Base-by-base conservation (phyloP, 129 eudicot species). In the Chrysanthemum seticuspe region DNA sequence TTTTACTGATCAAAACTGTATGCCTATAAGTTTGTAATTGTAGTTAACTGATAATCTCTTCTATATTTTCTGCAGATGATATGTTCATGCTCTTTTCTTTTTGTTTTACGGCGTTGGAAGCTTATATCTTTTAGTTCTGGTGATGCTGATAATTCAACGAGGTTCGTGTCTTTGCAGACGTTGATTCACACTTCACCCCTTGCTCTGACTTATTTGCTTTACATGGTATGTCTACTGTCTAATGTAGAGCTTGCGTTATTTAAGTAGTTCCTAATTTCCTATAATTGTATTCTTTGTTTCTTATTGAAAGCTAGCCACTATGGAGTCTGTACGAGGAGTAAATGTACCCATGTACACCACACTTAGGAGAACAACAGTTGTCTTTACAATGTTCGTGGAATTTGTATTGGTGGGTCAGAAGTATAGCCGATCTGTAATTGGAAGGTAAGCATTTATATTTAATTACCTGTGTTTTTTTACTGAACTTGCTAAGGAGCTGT, bases 261-360 rank as follows among this genome's bases (percentile, higher is more conserved):
- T 31, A 45, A 5, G 4, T 44, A 5, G 40, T 70, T 10, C n/a
- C 78, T 85, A 62, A 5, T 36, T 70, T 10, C 12, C 78, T 85
- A 62, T 12, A 14, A 72, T 60, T 71, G 68, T 19, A 50, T 3
- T 72, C 56, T 69, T 45, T 66, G 62, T 62, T 81, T 83, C 63
- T 78, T 76, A 62, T 64, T 75, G 86, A 86, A 87, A 94, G 99
- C 74, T 94, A 88, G 96, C 81, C 69, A 80, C 91, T 19, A 94
- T 94, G 99, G 99, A 90, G 91, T 84, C 97, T 76, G 91, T 94
- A 69, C 87, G 97, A 62, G 97, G 97, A 54, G 97, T 94, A 71
- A 94, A 94, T 83, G 99, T 94, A 55, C 99, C 99, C 65, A 94
- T 94, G 99, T 94, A 94, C 73, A 94, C 98, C 70, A 90, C 98